Evolutionary conservation across 805 yeast species (phyloP).

Genomic region (Pichia phayaonensis): DNA sequence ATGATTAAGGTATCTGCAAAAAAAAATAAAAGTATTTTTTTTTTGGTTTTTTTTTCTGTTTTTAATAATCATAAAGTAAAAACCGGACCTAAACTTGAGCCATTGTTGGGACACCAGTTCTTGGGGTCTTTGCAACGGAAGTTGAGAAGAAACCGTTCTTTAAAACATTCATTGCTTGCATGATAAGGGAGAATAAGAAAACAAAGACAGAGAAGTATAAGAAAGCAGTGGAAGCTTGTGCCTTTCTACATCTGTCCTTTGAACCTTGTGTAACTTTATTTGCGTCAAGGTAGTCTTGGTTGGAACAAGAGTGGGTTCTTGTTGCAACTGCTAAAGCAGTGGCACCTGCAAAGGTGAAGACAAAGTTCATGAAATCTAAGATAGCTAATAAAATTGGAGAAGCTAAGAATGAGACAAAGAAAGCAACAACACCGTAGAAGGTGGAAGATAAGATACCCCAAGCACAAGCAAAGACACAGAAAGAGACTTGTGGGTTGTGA

Average conservation of each 20-base stretch:
- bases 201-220: conserved; percentile 75
- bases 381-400: conserved; percentile 74
- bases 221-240: conserved; percentile 80
- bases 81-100: conserved; percentile 60
- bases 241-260: conserved; percentile 84
- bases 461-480: conserved; percentile 78
- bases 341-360: conserved; percentile 92
- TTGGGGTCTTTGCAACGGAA: conserved; percentile 43
- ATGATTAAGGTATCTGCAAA: not conserved
- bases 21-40: not conserved
- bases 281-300: conserved; percentile 50
- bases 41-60: not conserved
- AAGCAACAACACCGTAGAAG: conserved; percentile 71
- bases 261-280: conserved; percentile 74
- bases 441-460: conserved; percentile 78
- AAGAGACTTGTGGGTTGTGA: conserved; percentile 76
- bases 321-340: conserved; percentile 89
- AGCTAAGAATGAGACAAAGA: conserved; percentile 69
- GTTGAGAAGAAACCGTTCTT: conserved; percentile 54
- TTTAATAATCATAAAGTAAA: not conserved
- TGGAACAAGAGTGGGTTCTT: conserved; percentile 78
- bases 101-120: conserved; percentile 85
- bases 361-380: conserved; percentile 80
- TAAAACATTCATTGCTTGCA: conserved; percentile 44
- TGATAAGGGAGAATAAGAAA: conserved; percentile 55